Evolutionary conservation across 441 rosid genomes (phyloP).

Genomic region (Euphorbia schlechtendalii): DNA sequence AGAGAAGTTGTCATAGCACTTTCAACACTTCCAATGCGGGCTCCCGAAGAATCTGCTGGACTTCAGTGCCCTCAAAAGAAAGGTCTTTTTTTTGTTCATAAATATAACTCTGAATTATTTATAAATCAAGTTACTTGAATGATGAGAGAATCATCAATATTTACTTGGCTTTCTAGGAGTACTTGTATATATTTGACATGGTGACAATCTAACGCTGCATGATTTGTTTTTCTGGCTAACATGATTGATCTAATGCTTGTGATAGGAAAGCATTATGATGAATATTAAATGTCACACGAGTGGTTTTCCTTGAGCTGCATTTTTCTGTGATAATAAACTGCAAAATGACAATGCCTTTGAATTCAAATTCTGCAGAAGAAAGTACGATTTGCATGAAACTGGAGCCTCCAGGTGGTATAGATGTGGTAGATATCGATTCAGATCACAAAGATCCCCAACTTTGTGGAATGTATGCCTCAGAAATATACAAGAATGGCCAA

Average conservation of each 20-base stretch:
- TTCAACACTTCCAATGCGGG: conserved; percentile 8
- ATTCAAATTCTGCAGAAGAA: conserved; percentile 48
- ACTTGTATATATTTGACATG: background rate
- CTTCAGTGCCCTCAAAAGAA: conserved; percentile 19
- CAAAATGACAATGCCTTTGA: too few relatives aligned
- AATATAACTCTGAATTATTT: background rate
- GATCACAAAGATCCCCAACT: conserved; percentile 55
- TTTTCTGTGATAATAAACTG: conserved; percentile 13
- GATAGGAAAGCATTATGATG: conserved; percentile 9
- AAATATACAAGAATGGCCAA: conserved; percentile 49
- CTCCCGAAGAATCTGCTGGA: conserved; percentile 14
- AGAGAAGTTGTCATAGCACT: conserved; percentile 24
- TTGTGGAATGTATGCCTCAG: conserved; percentile 72
- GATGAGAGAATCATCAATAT: background rate
- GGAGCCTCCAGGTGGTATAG: conserved; percentile 27
- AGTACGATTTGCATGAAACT: conserved; percentile 25
- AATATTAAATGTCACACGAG: background rate
- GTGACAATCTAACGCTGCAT: background rate
- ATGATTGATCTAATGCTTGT: conserved; percentile 8
- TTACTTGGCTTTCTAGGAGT: background rate
- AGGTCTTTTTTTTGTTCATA: conserved; percentile 22
- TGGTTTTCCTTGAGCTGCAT: background rate
- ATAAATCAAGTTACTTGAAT: background rate
- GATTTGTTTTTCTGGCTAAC: background rate
- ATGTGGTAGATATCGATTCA: conserved; percentile 65